Evolutionary conservation across 139 green algal genomes (phyloP).

Genomic region (Limnomonas spitsbergensis): DNA sequence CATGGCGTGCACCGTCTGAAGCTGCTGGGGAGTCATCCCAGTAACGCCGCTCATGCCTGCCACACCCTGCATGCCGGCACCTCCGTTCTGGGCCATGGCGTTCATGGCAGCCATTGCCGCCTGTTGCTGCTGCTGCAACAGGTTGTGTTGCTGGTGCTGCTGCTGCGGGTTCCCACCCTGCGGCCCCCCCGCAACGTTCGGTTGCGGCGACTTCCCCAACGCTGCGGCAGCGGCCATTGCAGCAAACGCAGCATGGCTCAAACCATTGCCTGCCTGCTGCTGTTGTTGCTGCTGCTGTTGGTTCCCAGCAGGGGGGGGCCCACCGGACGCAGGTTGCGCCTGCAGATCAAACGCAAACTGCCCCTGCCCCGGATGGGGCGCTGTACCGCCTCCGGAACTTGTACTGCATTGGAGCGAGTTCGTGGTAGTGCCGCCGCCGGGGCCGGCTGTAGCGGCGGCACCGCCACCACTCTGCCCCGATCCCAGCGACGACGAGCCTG

Average conservation of each 20-base stretch:
- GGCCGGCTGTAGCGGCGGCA: too few relatives aligned
- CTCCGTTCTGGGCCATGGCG: neutral
- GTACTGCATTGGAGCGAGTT: too few relatives aligned
- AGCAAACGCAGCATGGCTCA: slow-evolving; percentile 2
- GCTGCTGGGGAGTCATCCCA: neutral
- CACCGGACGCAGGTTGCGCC: too few relatives aligned
- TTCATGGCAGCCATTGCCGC: neutral
- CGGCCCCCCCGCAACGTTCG: too few relatives aligned
- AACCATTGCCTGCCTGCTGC: neutral
- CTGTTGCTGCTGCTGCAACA: slow-evolving; percentile 1
- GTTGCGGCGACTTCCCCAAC: too few relatives aligned
- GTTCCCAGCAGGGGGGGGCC: too few relatives aligned
- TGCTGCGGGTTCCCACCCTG: neutral
- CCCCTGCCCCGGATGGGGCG: too few relatives aligned
- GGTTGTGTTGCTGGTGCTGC: neutral
- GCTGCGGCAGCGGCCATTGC: neutral
- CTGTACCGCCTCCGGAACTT: too few relatives aligned
- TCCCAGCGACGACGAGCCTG: too few relatives aligned
- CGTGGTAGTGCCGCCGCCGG: too few relatives aligned
- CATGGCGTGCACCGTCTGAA: neutral
- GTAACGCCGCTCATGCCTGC: neutral
- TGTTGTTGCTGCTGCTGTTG: slow-evolving; percentile 1
- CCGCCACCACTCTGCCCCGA: too few relatives aligned
- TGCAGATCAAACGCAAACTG: too few relatives aligned
- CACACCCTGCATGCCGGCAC: neutral